phyloP scores from a whole-genome alignment of 202 grass and related monocot genomes.

The Thinopyrum obtusiflorum region DNA sequence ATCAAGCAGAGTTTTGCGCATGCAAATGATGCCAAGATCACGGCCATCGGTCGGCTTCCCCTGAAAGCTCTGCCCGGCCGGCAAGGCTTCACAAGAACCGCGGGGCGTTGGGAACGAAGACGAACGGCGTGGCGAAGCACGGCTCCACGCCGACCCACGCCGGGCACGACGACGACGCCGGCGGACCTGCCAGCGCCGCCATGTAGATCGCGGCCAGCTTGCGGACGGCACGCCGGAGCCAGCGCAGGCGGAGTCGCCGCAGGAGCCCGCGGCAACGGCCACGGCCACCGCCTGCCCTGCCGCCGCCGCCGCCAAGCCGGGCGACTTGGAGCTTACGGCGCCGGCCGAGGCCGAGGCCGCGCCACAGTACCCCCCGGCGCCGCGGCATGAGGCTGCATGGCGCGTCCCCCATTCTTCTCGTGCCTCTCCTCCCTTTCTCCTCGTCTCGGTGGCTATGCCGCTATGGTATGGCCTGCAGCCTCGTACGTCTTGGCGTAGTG shows the following conservation, averaged over 20 bases:
- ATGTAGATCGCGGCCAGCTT: slow-evolving; percentile 40
- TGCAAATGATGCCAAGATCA: neutral
- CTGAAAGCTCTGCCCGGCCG: neutral
- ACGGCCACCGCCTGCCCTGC: neutral
- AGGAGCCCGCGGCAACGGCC: slow-evolving; percentile 21
- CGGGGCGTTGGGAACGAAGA: slow-evolving; percentile 34
- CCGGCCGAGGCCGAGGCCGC: slow-evolving; percentile 16
- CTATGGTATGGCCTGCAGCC: neutral
- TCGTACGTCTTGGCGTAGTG: neutral
- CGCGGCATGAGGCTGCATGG: slow-evolving; percentile 30
- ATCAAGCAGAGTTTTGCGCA: neutral
- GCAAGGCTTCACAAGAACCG: slow-evolving; percentile 18
- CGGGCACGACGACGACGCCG: neutral
- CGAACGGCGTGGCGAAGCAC: slow-evolving; percentile 52
- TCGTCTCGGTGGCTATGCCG: neutral
- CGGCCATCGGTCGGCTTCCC: too few species aligned
- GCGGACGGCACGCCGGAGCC: slow-evolving; percentile 33
- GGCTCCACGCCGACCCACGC: slow-evolving; percentile 47
- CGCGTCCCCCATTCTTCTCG: neutral
- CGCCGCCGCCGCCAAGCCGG: neutral
- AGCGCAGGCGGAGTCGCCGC: slow-evolving; percentile 29
- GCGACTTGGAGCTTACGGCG: slow-evolving; percentile 30
- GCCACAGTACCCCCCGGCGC: slow-evolving; percentile 24
- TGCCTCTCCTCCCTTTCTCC: neutral
- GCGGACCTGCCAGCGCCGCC: slow-evolving; percentile 31